Conservation (phyloP, 352 stramenopile species). For the Phytophthora quininea region DNA sequence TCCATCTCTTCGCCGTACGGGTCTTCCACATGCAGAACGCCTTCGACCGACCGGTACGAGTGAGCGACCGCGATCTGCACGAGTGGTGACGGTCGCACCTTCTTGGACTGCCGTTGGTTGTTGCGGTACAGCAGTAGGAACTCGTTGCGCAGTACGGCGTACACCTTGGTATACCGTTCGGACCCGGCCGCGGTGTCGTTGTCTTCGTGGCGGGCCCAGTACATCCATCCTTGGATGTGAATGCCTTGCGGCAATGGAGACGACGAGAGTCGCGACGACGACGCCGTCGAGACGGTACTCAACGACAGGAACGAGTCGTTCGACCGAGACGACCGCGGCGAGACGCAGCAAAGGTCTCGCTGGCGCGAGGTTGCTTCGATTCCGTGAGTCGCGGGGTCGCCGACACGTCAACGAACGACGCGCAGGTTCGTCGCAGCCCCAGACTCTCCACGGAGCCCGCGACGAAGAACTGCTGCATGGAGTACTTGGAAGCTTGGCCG, state of each 20-base stretch:
- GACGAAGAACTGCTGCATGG: slow-evolving; percentile 39
- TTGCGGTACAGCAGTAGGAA: slow-evolving; percentile 68
- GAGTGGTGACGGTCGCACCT: slow-evolving; percentile 39
- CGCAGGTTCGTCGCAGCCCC: slow-evolving; percentile 25
- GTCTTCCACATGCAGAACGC: slow-evolving; percentile 56
- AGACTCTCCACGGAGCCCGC: slow-evolving; percentile 18
- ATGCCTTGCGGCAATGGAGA: slow-evolving; percentile 38
- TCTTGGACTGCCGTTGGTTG: slow-evolving; percentile 50
- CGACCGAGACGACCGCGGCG: slow-evolving; percentile 16
- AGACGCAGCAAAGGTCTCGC: slow-evolving; percentile 28
- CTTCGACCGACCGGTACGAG: slow-evolving; percentile 49
- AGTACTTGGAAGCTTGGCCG: slow-evolving; percentile 32
- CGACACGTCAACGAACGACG: slow-evolving; percentile 24
- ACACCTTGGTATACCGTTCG: slow-evolving; percentile 76
- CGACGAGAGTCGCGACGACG: slow-evolving; percentile 29
- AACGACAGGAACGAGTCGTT: slow-evolving; percentile 30
- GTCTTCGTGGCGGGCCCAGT: slow-evolving; percentile 58
- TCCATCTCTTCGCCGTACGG: slow-evolving; percentile 80
- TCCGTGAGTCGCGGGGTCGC: slow-evolving; percentile 7
- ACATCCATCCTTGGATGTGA: slow-evolving; percentile 72
- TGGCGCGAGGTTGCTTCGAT: slow-evolving; percentile 6
- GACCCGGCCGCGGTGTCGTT: slow-evolving; percentile 20
- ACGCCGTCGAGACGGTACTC: slow-evolving; percentile 28
- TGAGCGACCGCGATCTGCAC: slow-evolving; percentile 72
- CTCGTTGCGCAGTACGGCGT: slow-evolving; percentile 69